Evolutionary conservation across 208 protist genomes (phyloP), one percentile per base, ranked within the genome.

Genomic region (Crithidia fasciculata): DNA sequence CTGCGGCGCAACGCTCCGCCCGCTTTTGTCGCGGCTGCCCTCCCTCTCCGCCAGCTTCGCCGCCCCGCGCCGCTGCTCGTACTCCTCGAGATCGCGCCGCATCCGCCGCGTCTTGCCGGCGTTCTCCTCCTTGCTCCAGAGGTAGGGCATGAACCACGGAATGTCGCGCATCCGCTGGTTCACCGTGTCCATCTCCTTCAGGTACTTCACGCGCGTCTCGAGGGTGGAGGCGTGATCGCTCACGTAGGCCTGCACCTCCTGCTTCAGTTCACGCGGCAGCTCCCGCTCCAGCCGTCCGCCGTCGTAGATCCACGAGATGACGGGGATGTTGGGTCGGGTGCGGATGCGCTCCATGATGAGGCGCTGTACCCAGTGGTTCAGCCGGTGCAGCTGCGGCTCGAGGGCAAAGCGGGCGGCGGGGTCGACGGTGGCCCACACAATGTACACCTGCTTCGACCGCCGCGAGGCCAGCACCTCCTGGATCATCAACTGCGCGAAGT

Each of bases 71-170:
- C 84, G 81, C 19, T 78, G 66, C 69, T 97, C 89, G 60, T 86
- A 87, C 77, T 92, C 90, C 68, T 85, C 84, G 36, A 95, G 49
- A 62, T 97, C 90, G 58, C 80, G 86, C 61, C 84, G 83, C 88
- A 97, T 93, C 8, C 71, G 75, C 36, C 85, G 86, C 52, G 86
- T 85, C 62, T 85, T 71, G n/a, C 15, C 67, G 1, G 89, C 89
- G 77, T 93, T 94, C 53, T 95, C 90, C 57, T 97, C 93, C 78
- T 97, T 97, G 68, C 79, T 91, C 91, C 93, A 97, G 41, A 97
- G 74, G 74, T 97, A 97, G 40, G 93, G 93, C 93, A 97, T 97
- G 75, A 96, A 97, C 91, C 93, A 97, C 61, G 93, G 93, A 52
- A 96, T 92, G 59, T 87, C 78, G 52, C 91, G 91, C 89, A 97